Evolutionary conservation across 169 alveolate genomes (phyloP), one percentile per base, ranked within the genome.

Genomic region (Pseudocohnilembus persalinus): DNA sequence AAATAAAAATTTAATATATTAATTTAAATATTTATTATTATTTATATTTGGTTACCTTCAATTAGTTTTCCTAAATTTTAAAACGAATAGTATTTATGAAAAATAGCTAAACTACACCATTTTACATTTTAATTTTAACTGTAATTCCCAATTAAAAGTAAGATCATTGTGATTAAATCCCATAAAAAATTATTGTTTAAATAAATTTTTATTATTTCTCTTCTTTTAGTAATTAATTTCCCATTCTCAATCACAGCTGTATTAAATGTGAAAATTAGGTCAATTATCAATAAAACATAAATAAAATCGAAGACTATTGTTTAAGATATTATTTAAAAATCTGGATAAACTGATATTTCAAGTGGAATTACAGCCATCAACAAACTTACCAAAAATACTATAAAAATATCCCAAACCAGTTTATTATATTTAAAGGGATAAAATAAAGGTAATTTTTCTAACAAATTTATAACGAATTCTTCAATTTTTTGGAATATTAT

Each of bases 181-280:
- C 30, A 77, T 28, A 20, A 33, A 28, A 63, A 33, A 77, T 31
- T 26, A 33, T 31, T 33, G 0, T 77, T n/a, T 6, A 33, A 77
- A 77, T 32, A 77, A 29, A 31, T 63, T 28, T 31, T 31, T 20
- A 77, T 33, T 29, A 77, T 77, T 33, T 77, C 33, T 15, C 63
- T 68, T 31, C 63, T 31, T 33, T 77, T 72, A 15, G 28, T n/a
- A 0, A 77, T 68, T 20, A 68, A 33, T 25, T 63, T 68, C 24
- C 82, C 82, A 6, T 77, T 77, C 27, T 77, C 63, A 24, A 31
- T 77, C 1, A 31, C 30, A 28, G 73, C 72, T 15, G 82, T 77
- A 33, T 77, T 77, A 64, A 77, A 31, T 33, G n/a, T 1, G 1
- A 77, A 64, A 4, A 77, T 32, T 27, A 77, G 33, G 33, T 77